These are phyloP conservation scores for Mycena filopes DNA, from an alignment of 768 basidiomycete species.

Conservation along the genomic window DNA sequence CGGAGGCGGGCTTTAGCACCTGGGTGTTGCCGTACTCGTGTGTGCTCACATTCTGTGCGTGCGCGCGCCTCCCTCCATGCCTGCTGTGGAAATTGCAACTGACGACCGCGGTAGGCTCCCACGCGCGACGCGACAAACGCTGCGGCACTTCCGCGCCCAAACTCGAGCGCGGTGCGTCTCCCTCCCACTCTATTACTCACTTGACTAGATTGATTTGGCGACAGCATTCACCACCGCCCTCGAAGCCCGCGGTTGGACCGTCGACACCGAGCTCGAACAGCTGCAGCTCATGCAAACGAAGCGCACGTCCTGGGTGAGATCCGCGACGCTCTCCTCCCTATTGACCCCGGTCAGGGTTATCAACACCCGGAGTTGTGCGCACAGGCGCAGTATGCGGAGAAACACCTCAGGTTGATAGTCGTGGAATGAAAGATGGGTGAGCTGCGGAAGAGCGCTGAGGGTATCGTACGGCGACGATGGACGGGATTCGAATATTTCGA, in stretches of 20 bases:
- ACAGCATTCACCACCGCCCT: constrained; percentile 73
- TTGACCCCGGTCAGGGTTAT: neutral
- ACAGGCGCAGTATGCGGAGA: neutral
- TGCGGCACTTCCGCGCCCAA: constrained; percentile 89
- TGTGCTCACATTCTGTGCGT: constrained; percentile 82
- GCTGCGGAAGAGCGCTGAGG: neutral
- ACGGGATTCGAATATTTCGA: neutral
- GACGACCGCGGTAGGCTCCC: constrained; percentile 71
- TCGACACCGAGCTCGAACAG: constrained; percentile 76
- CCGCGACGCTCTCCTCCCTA: neutral
- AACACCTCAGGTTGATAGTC: neutral
- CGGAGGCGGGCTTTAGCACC: constrained; percentile 58
- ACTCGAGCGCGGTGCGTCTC: constrained; percentile 71
- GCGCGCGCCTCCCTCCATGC: neutral
- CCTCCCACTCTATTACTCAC: neutral
- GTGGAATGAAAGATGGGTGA: neutral
- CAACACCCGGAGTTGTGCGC: neutral
- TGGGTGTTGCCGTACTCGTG: constrained; percentile 92
- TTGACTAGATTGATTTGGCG: neutral
- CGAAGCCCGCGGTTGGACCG: constrained; percentile 76
- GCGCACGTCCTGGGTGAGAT: neutral
- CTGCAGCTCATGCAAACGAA: constrained; percentile 22
- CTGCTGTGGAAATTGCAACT: neutral
- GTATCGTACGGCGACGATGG: too few relatives aligned
- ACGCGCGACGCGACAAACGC: constrained; percentile 91